Base-by-base conservation (phyloP, 495 filamentous ascomycete genomes). In the Viridothelium virens region DNA sequence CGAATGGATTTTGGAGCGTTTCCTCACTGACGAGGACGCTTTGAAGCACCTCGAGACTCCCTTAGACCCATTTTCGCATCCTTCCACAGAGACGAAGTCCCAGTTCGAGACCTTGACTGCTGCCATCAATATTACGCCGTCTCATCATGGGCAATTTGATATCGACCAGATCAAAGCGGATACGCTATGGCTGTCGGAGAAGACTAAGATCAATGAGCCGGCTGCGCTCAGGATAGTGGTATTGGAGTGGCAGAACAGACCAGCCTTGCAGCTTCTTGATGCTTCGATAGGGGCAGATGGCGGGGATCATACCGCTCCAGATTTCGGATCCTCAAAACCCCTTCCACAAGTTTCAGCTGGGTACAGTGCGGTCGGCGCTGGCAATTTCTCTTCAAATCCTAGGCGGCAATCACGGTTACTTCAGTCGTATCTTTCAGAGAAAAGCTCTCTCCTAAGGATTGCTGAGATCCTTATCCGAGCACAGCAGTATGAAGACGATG, bases 41-140 rank as follows among this genome's bases (percentile, higher is more conserved):
- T 73, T 88, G 69, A 77, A 83, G 70, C 77, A 90, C 65, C 80
- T 96, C 71, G 81, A 85, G 66, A 79, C 83, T 56, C 85, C 87
- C 62, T 77, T 85, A 74, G 83, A 77, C 63, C 83, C 85, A 59
- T 93, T 90, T 74, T 77, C 82, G 61, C 70, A 81, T 2, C 86
- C 74, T 67, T 84, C 81, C 56, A 69, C 79, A 66, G 85, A 83
- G 71, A 81, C 84, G 4, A 93, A 88, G 74, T 74, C 80, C 56
- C 85, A 85, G 34, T 96, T 96, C 73, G 89, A 93, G 64, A 91
- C 87, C 48, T 92, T 87, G 76, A 97, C 91, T 1, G 88, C 93
- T 18, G 87, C 92, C n/a, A 95, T 97, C 63, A 88, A 96, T 74
- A 86, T 92, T 56, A 83, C 89, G 34, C 88, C 90, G 4, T 83